A percentile compares a stretch with the other conserved stretches of the same genome.
Evolutionary conservation across 495 filamentous ascomycete species (phyloP).

Genomic region (Neurospora sublineolata): DNA sequence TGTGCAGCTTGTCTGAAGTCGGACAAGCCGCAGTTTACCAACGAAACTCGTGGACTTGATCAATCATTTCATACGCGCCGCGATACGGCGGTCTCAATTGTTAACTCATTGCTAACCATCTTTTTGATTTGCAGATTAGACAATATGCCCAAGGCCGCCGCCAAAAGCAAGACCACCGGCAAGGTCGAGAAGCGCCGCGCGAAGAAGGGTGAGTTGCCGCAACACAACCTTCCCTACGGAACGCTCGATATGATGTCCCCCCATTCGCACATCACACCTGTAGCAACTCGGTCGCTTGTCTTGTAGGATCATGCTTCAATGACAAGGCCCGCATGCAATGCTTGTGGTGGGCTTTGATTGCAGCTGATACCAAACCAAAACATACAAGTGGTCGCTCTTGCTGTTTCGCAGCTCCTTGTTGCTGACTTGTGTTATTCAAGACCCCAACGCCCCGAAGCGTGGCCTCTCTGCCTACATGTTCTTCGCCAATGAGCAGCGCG

Average conservation of each 20-base stretch:
- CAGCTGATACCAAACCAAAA: background rate
- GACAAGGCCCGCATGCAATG: conserved; percentile 50
- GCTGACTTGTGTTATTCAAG: conserved; percentile 31
- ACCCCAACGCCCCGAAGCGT: conserved; percentile 98
- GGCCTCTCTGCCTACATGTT: conserved; percentile 99
- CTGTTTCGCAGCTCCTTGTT: background rate
- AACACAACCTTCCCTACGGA: background rate
- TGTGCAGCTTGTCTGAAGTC: background rate
- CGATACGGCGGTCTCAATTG: background rate
- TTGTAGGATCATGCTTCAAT: conserved; percentile 54
- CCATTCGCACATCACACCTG: conserved; percentile 1
- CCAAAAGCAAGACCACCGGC: conserved; percentile 31
- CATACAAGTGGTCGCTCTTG: background rate
- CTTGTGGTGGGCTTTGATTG: conserved; percentile 16
- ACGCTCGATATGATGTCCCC: conserved; percentile 1
- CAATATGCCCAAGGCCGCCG: conserved; percentile 38
- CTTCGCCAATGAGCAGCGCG: conserved; percentile 98
- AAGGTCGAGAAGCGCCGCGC: conserved; percentile 33
- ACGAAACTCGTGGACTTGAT: background rate
- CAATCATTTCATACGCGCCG: background rate
- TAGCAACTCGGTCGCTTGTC: conserved; percentile 47
- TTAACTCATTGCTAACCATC: conserved; percentile 9
- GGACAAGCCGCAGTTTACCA: background rate
- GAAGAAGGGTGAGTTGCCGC: conserved; percentile 37
- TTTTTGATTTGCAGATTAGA: conserved; percentile 10